A percentile compares a stretch with the other conserved stretches of the same genome.
phyloP scores from a whole-genome alignment of 2,329 filamentous ascomycete species.

The Pezicula carpinea region DNA sequence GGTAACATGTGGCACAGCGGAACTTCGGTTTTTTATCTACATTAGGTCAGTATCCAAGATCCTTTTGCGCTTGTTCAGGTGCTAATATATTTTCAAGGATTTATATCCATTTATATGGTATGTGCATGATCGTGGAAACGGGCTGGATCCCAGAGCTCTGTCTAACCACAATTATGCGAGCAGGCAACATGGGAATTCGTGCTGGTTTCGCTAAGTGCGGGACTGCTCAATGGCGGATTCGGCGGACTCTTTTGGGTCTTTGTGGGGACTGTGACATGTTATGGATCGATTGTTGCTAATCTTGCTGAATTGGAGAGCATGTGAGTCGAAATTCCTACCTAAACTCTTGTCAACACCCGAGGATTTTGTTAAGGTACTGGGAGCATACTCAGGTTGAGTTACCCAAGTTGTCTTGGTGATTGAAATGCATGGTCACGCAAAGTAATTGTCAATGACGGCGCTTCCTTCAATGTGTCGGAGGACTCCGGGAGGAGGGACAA shows the following conservation, averaged over 20 bases:
- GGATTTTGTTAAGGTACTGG: too few relatives aligned
- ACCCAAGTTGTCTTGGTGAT: background rate
- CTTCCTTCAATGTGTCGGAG: too few relatives aligned
- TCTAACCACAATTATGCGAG: too few relatives aligned
- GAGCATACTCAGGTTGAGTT: too few relatives aligned
- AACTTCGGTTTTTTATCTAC: constrained; percentile 39
- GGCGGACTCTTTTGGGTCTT: constrained; percentile 37
- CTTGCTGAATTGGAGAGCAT: constrained; percentile 26
- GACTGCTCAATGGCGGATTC: constrained; percentile 22
- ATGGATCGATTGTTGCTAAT: constrained; percentile 18
- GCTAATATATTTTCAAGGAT: constrained; percentile 17
- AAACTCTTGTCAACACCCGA: background rate
- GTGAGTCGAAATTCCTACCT: constrained; percentile 1
- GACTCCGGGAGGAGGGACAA: too few relatives aligned
- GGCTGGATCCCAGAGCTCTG: too few relatives aligned
- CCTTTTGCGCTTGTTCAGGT: background rate
- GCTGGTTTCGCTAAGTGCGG: constrained; percentile 30
- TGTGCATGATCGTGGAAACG: too few relatives aligned
- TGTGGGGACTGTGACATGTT: constrained; percentile 30
- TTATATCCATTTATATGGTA: constrained; percentile 35
- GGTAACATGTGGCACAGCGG: constrained; percentile 18
- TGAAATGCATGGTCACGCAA: background rate
- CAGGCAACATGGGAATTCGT: constrained; percentile 38
- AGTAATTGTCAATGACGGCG: too few relatives aligned
- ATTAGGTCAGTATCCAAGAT: constrained; percentile 19